Conservation (phyloP, 106 monocot genomes). For the Hemerocallis citrina region DNA sequence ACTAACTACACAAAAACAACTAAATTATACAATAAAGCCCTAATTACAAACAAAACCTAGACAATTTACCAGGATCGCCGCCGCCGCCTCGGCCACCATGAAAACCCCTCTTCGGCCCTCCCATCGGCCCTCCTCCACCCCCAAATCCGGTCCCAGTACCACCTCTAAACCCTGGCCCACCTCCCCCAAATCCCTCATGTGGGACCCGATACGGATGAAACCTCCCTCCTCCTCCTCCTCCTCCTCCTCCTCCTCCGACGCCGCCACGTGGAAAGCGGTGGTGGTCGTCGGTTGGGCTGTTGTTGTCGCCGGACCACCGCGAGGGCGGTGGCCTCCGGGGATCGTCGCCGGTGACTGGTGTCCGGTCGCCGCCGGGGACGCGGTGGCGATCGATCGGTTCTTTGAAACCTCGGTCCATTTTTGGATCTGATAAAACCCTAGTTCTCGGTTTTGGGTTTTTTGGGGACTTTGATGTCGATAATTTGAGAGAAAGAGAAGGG, state of each 20-base stretch:
- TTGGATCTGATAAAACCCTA: background rate
- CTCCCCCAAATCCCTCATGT: background rate
- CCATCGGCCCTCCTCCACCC: background rate
- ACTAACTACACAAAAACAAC: too few species aligned
- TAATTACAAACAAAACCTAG: background rate
- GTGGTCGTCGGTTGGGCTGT: background rate
- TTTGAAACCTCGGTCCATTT: background rate
- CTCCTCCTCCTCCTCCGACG: background rate
- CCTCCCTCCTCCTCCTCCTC: constrained; percentile 1
- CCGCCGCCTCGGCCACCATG: constrained; percentile 1
- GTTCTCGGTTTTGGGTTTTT: background rate
- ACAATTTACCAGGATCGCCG: background rate
- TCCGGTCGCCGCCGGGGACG: background rate
- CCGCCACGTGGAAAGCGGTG: background rate
- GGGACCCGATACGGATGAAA: constrained; percentile 1
- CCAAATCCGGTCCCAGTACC: constrained; percentile 1
- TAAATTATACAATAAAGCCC: background rate
- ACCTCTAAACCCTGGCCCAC: constrained; percentile 4
- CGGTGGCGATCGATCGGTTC: background rate
- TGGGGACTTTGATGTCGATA: background rate
- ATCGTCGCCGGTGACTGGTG: background rate
- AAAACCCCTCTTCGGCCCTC: constrained; percentile 9
- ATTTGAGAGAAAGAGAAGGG: background rate
- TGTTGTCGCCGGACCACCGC: constrained; percentile 1
- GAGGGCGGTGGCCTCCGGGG: background rate